These are phyloP conservation scores for Aureobasidium sp. DNA, from an alignment of 2,329 filamentous ascomycete genomes.

Conservation along the genomic window DNA sequence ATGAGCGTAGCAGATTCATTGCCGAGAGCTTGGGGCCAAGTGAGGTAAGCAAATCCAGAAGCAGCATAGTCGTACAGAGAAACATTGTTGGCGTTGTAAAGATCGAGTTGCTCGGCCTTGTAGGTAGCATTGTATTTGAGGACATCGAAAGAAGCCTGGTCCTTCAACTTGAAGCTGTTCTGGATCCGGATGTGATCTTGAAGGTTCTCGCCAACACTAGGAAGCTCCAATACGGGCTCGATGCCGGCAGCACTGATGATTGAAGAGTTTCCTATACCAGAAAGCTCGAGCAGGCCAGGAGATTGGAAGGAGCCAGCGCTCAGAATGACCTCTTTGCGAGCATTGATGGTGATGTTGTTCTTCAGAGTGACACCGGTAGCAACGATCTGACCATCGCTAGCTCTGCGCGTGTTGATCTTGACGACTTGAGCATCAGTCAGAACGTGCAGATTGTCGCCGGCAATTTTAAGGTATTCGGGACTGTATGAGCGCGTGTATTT, in stretches of 20 bases:
- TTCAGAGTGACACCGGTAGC: slow-evolving; percentile 30
- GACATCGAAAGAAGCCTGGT: slow-evolving; percentile 18
- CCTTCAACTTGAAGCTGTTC: slow-evolving; percentile 27
- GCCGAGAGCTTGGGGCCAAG: slow-evolving; percentile 35
- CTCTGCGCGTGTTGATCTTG: slow-evolving; percentile 32
- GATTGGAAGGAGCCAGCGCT: slow-evolving; percentile 50
- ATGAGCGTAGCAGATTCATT: slow-evolving; percentile 26
- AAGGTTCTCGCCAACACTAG: slow-evolving; percentile 42
- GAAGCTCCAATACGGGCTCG: slow-evolving; percentile 30
- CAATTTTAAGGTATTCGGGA: not conserved
- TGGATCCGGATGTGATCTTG: slow-evolving; percentile 38
- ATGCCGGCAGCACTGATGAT: slow-evolving; percentile 37
- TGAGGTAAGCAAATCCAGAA: slow-evolving; percentile 24
- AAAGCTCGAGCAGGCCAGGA: slow-evolving; percentile 53
- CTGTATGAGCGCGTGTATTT: slow-evolving; percentile 20
- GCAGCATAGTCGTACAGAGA: slow-evolving; percentile 23
- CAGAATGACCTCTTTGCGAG: slow-evolving; percentile 42
- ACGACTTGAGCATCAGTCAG: slow-evolving; percentile 33
- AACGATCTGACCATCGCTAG: slow-evolving; percentile 14
- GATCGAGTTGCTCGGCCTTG: slow-evolving; percentile 16
- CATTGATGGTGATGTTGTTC: slow-evolving; percentile 28
- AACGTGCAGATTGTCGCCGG: slow-evolving; percentile 36
- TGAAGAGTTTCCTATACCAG: slow-evolving; percentile 44
- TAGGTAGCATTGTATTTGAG: slow-evolving; percentile 18
- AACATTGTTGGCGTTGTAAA: slow-evolving; percentile 19